Evolutionary conservation across 371 early-diverging fungal species (phyloP), one percentile per base, ranked within the genome.

Genomic region (Syncephalastrum contaminatum): DNA sequence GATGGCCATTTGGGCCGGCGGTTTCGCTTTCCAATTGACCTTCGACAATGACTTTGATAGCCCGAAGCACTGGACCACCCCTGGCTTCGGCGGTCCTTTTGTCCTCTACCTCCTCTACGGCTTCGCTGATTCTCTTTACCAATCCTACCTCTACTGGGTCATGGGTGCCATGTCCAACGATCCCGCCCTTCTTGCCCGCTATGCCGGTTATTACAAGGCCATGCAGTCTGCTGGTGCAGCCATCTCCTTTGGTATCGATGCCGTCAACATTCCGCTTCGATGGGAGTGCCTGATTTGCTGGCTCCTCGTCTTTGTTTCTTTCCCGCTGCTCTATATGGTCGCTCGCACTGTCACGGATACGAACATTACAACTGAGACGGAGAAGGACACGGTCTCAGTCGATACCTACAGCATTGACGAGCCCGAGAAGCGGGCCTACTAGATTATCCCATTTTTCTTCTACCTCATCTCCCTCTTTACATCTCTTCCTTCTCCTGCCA

Each of bases 101-200:
- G 69, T 84, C 27, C 68, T 90, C 18, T 89, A 82, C 63, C 55
- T 86, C 50, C 12, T 76, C 25, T 87, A 84, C 58, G 90, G 90
- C 10, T 53, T 85, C 8, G 60, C 66, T 19, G 90, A 90, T 71
- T 83, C 89, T 18, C 65, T 87, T 55, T 84, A 80, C 65, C 89
- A 89, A 70, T 74, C 78, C 42, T 81, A 82, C 53, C 75, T 83
- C 16, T 87, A 89, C 78, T 90, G 90, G 89, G 59, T 90, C 36
- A 86, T 89, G 75, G 89, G 90, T 4, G 81, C 89, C 30, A 73
- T 87, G 45, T 75, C 85, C 16, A 88, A 88, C 64, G 86, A 90
- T 42, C 74, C 82, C 62, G 66, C 75, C 56, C 57, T 75, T 39
- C 73, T 88, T 21, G 80, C 90, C 41, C 76, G 86, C 22, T 90